These are phyloP conservation scores for Tetradesmus obliquus DNA, from an alignment of 139 green algal genomes.

Conservation along the genomic window DNA sequence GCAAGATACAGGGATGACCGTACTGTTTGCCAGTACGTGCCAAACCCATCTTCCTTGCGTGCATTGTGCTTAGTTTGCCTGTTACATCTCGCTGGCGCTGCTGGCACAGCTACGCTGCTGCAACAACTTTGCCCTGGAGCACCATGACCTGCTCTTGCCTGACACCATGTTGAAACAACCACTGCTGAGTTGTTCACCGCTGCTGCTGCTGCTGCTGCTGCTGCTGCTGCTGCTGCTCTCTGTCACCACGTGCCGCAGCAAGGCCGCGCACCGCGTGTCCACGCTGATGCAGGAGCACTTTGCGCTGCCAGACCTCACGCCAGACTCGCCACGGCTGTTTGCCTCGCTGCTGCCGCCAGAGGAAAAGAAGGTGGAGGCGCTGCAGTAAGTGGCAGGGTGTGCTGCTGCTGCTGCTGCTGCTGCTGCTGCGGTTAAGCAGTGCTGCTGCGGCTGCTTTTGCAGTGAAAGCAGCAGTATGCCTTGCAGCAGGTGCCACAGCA, in stretches of 20 bases:
- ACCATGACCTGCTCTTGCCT: neutral
- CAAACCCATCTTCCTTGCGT: no score
- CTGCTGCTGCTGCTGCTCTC: no score
- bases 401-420: neutral
- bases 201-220: no score
- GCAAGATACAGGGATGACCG: neutral
- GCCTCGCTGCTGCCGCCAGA: conserved; percentile 73
- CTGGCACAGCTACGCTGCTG: no score
- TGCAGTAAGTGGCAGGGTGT: conserved; percentile 27
- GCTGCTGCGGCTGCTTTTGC: no score
- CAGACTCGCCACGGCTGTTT: conserved; percentile 67
- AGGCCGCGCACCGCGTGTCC: conserved; percentile 53
- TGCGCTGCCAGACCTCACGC: conserved; percentile 46
- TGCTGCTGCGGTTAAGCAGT: neutral
- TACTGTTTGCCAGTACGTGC: no score
- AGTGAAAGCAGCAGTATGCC: no score
- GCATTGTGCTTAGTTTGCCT: no score
- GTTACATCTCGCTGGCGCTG: no score
- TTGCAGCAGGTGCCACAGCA: no score
- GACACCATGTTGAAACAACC: neutral
- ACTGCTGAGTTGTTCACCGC: no score
- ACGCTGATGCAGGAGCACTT: conserved; percentile 52
- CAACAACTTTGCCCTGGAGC: no score
- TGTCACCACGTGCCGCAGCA: conserved; percentile 25
- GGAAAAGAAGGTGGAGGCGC: conserved; percentile 69